phyloP scores from a whole-genome alignment of 495 filamentous ascomycete species.

The Penicillium manginii region DNA sequence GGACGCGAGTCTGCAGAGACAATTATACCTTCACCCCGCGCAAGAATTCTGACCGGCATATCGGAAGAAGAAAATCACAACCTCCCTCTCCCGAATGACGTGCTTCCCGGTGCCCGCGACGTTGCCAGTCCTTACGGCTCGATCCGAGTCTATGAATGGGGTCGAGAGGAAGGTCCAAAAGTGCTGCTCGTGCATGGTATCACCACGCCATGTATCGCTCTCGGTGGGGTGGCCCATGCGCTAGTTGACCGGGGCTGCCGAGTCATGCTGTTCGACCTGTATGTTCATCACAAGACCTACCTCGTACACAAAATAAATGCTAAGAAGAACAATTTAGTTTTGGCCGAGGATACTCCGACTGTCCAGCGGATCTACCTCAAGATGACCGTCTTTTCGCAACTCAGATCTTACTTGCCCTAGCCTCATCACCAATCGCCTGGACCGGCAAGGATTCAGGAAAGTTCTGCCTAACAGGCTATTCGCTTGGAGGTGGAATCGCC shows the following conservation, averaged over 20 bases:
- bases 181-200: slow-evolving; percentile 87
- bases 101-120: slow-evolving; percentile 74
- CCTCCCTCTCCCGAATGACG: slow-evolving; percentile 73
- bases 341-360: slow-evolving; percentile 77
- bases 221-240: slow-evolving; percentile 67
- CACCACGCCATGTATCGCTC: slow-evolving; percentile 76
- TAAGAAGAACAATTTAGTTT: slow-evolving; percentile 51
- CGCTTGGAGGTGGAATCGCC: slow-evolving; percentile 78
- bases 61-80: slow-evolving; percentile 47
- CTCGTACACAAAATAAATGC: background rate
- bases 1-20: slow-evolving; percentile 12
- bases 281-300: slow-evolving; percentile 14
- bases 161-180: slow-evolving; percentile 77
- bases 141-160: slow-evolving; percentile 87
- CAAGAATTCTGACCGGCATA: slow-evolving; percentile 49
- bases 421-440: slow-evolving; percentile 73
- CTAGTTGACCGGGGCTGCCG: slow-evolving; percentile 77
- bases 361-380: slow-evolving; percentile 67
- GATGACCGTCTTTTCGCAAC: slow-evolving; percentile 74
- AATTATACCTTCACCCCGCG: slow-evolving; percentile 51
- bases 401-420: slow-evolving; percentile 72
- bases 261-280: slow-evolving; percentile 77
- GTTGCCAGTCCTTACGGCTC: slow-evolving; percentile 78
- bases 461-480: slow-evolving; percentile 82
- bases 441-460: slow-evolving; percentile 51